A percentile compares a stretch with the other conserved stretches of the same genome.
Evolutionary conservation across 345 rosid species (phyloP).

Genomic region (Citrus trifoliata): DNA sequence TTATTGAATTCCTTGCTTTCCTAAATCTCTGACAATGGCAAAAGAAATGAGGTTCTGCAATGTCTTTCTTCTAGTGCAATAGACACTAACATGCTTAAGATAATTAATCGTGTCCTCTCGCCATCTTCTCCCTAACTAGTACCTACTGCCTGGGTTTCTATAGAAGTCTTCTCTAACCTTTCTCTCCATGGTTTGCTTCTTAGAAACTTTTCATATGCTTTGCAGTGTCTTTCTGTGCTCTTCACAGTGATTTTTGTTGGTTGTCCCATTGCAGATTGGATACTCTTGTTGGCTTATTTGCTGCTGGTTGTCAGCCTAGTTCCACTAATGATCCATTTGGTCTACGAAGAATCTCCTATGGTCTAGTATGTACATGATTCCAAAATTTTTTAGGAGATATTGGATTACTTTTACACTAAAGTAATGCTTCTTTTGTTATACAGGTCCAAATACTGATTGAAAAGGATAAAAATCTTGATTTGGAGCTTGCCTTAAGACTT

Average conservation of each 20-base stretch:
- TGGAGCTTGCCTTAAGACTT: constrained; percentile 56
- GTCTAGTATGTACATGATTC: constrained; percentile 62
- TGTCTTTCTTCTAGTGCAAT: background rate
- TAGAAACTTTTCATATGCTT: background rate
- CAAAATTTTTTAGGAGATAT: background rate
- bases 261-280: constrained; percentile 58
- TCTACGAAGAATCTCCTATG: constrained; percentile 88
- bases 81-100: background rate
- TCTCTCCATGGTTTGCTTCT: background rate
- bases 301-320: constrained; percentile 98
- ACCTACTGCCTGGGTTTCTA: background rate
- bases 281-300: constrained; percentile 91
- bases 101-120: background rate
- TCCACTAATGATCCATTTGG: constrained; percentile 95
- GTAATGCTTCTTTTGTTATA: constrained; percentile 15
- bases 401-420: background rate
- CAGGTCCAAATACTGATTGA: constrained; percentile 94
- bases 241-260: constrained; percentile 10
- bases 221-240: background rate
- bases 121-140: background rate
- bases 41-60: background rate
- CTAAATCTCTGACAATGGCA: background rate
- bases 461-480: constrained; percentile 59
- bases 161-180: no score
- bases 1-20: constrained; percentile 2